Evolutionary conservation across 768 basidiomycete species (phyloP), one percentile per base, ranked within the genome.

Genomic region (Kwoniella sp.): DNA sequence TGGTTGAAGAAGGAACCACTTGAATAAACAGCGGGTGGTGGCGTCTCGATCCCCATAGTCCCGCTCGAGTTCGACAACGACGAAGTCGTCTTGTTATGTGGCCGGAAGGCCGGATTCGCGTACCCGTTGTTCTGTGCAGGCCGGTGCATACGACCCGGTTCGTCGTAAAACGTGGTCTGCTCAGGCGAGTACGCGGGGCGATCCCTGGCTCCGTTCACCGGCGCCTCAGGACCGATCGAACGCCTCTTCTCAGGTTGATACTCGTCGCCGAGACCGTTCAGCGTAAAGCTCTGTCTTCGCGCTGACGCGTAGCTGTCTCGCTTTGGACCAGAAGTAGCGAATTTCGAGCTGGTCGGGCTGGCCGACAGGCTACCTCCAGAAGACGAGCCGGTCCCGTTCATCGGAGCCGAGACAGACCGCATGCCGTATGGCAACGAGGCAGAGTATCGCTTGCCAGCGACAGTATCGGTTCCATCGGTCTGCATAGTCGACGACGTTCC

Each of bases 91-190:
- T 69, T 69, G 49, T 60, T 67, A 29, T 57, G 48, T 0, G 60
- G 57, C 32, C 62, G 52, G 47, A 34, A 53, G 85, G 27, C 82
- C 87, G 0, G 78, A 90, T 51, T 83, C 0, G 93, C 92, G 70
- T 91, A 95, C 73, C 85, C 88, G 9, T 14, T 19, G 82, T 87
- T 9, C 87, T 87, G n/a, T n/a, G n/a, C 0, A 89, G 93, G 69
- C 82, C 84, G 12, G 76, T 95, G 27, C 91, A 89, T 88, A 77
- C 84, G 36, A 88, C 89, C 28, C 15, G 47, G 37, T 28, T 46
- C 55, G 31, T 50, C 48, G 34, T 56, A 54, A 8, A 54, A 42
- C 23, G 31, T 40, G 3, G 36, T n/a, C 36, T 27, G 38, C 15
- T 52, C 50, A 14, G 40, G 42, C 4, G 52, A 45, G 15, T 17